phyloP scores from a whole-genome alignment of 805 yeast species.

The Starmerella tilneyi region DNA sequence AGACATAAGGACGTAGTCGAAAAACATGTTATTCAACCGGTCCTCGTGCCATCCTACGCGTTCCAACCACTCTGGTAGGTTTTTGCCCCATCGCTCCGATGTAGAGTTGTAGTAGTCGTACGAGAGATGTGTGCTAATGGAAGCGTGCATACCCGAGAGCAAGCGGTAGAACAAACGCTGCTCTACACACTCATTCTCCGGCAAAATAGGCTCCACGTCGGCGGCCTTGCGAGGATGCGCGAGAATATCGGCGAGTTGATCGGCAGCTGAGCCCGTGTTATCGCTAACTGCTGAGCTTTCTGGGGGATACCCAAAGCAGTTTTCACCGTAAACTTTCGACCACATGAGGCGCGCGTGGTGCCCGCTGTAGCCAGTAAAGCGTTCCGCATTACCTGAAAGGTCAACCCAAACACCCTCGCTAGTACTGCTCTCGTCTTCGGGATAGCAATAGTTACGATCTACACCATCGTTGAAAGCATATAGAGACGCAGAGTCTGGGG shows the following conservation, averaged over 20 bases:
- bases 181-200: slow-evolving; percentile 54
- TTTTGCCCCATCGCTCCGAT: slow-evolving; percentile 76
- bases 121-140: slow-evolving; percentile 84
- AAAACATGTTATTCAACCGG: slow-evolving; percentile 76
- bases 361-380: slow-evolving; percentile 95
- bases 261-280: background rate
- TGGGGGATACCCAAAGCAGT: slow-evolving; percentile 55
- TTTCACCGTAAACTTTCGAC: slow-evolving; percentile 84
- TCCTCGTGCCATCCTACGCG: slow-evolving; percentile 88
- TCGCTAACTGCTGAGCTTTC: slow-evolving; percentile 18
- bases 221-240: slow-evolving; percentile 26
- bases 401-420: slow-evolving; percentile 61
- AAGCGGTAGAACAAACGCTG: slow-evolving; percentile 80
- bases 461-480: slow-evolving; percentile 10
- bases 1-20: slow-evolving; percentile 80
- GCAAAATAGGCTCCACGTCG: slow-evolving; percentile 3
- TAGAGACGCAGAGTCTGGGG: slow-evolving; percentile 21
- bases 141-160: slow-evolving; percentile 88
- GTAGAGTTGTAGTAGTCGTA: slow-evolving; percentile 65
- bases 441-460: slow-evolving; percentile 32
- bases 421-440: slow-evolving; percentile 34
- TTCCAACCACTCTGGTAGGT: slow-evolving; percentile 68
- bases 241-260: slow-evolving; percentile 13
- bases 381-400: slow-evolving; percentile 78
- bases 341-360: slow-evolving; percentile 85